Base-by-base conservation (phyloP, 495 filamentous ascomycete species). In the Aspergillus affinis region DNA sequence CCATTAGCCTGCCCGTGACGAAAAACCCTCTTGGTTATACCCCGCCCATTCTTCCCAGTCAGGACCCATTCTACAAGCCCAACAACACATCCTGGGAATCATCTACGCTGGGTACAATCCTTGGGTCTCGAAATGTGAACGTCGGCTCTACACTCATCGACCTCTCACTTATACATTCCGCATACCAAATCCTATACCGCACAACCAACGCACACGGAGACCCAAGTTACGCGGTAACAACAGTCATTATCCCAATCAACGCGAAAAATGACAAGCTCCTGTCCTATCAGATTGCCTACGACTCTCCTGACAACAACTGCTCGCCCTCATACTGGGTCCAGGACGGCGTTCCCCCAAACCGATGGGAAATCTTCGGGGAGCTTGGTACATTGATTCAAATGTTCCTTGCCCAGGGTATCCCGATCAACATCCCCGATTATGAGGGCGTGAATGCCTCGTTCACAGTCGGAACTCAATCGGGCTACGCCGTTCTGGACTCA, bases 111-210 rank as follows among this genome's bases (percentile, higher is more conserved):
- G 52, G 52, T 3, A 54, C 36, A 1, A 46, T 54, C 6, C 10
- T 54, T 1, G 15, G 19, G 10, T 26, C 18, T 3, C 52, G 52
- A 1, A 45, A 4, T n/a, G 32, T 54, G 1, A 23, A 3, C 2
- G 19, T 26, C 4, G 15, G 18, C 0, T 15, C 36, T 5, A 17
- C 30, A 18, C 6, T 17, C 4, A 26, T 3, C 3, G 5, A 17
- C 6, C 52, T 21, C 2, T 26, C 17, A 26, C 0, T 12, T 0
- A 12, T 54, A 1, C 15, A 49, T 2, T 20, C 20, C 0, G 59
- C 60, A 19, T 79, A 78, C 61, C 77, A 83, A 47, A 72, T 83
- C 45, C 74, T 85, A 12, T 85, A 77, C 66, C 78, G 78, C 3
- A 78, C 80, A 0, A 82, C 75, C 13, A 64, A 83, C 58, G 64